Evolutionary conservation across 2,329 filamentous ascomycete species (phyloP), one percentile per base, ranked within the genome.

Genomic region (Ramichloridium luteum): DNA sequence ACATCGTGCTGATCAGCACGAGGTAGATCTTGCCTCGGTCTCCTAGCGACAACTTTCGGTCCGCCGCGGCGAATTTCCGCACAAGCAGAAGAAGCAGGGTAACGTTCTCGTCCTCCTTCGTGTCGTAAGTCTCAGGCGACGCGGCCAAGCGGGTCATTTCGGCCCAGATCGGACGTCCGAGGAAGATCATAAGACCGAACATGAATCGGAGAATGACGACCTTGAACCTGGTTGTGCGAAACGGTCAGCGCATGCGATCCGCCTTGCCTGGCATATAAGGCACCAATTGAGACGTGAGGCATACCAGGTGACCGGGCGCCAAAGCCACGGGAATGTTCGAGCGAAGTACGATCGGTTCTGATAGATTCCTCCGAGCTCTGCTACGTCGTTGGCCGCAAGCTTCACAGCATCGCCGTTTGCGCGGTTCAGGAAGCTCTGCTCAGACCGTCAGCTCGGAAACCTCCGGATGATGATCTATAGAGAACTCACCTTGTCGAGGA

Each of bases 151-250:
- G 20, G 8, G 20, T 23, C 20, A 23, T 23, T 23, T 23, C 20
- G n/a, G 20, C 20, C 20, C 20, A 23, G 20, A 23, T 23, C 8
- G 20, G 20, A n/a, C 20, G 20, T 23, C 20, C 20, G n/a, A 23
- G 20, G n/a, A n/a, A 8, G 20, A 23, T 23, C 20, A 23, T 23
- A n/a, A 23, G 20, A 23, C 20, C 20, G 20, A 23, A 23, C 20
- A 23, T 23, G 20, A 23, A 23, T 23, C 20, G 20, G n/a, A 23
- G 20, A 23, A 23, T n/a, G 20, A 23, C 20, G 20, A 23, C 20
- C 20, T 23, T 23, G 20, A 23, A 23, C 20, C 20, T 23, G 20
- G n/a, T 23, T 23, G 8, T 8, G 20, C 8, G 20, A 23, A 8
- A 23, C n/a, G 8, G 20, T 23, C 20, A 23, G 20, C 20, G 8